These are phyloP conservation scores for Mycena sp. DNA, from an alignment of 1,284 basidiomycete genomes.

Conservation along the genomic window DNA sequence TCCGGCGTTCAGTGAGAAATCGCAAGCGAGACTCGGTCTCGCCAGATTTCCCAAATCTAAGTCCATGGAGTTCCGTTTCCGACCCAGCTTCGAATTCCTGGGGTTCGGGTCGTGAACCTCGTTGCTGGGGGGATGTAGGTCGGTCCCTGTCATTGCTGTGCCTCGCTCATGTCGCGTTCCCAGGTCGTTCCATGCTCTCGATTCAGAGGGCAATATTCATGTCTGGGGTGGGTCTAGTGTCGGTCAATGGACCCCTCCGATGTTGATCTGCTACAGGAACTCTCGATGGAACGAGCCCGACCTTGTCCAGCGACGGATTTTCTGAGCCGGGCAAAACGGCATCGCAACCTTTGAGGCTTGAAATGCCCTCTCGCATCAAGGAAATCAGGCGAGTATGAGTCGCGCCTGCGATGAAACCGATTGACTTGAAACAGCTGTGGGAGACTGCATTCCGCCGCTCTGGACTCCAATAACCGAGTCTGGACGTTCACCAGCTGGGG, in stretches of 20 bases:
- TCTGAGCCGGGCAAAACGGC: constrained; percentile 61
- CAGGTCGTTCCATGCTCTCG: constrained; percentile 85
- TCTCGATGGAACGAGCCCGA: constrained; percentile 59
- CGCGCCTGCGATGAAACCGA: neutral
- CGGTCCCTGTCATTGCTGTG: neutral
- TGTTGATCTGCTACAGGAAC: constrained; percentile 55
- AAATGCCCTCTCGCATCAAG: constrained; percentile 64
- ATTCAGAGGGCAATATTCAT: constrained; percentile 76
- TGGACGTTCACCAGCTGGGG: constrained; percentile 83
- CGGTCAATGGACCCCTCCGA: constrained; percentile 10
- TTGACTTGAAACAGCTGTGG: constrained; percentile 64
- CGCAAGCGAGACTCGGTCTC: constrained; percentile 70
- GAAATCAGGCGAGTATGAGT: constrained; percentile 61
- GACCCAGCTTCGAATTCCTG: constrained; percentile 62
- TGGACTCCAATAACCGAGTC: constrained; percentile 66
- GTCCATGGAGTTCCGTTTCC: constrained; percentile 67
- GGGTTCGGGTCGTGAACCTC: constrained; percentile 74
- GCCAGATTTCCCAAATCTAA: constrained; percentile 46
- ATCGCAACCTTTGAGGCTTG: constrained; percentile 60
- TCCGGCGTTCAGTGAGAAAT: constrained; percentile 55
- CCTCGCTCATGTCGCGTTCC: constrained; percentile 1
- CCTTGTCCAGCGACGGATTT: constrained; percentile 63
- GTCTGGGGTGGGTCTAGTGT: constrained; percentile 78
- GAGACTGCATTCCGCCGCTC: constrained; percentile 71
- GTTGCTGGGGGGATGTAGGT: constrained; percentile 84